Conservation (phyloP, 805 yeast species). For the Yamadazyma philogaea region DNA sequence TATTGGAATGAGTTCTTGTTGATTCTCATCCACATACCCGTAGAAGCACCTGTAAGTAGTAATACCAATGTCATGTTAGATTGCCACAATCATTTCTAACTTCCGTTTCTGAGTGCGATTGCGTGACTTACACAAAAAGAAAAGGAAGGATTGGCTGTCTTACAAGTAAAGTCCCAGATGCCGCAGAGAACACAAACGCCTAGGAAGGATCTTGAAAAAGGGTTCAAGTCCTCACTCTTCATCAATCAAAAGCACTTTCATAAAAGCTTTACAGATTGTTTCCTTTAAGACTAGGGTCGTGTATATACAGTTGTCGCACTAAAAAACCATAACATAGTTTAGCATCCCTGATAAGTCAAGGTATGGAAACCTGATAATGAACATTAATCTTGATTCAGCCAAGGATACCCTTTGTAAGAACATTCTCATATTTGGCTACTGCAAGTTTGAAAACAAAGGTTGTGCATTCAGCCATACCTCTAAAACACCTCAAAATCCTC, state of each 20-base stretch:
- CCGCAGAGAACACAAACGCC: no score
- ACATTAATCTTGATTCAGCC: slow-evolving; percentile 53
- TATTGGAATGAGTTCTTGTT: background rate
- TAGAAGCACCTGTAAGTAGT: slow-evolving; percentile 62
- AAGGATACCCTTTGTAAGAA: slow-evolving; percentile 80
- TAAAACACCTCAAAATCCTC: slow-evolving; percentile 3
- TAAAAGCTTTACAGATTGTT: no score
- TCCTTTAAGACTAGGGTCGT: no score
- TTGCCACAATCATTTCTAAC: no score
- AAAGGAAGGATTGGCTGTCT: background rate
- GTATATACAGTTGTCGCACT: slow-evolving; percentile 4
- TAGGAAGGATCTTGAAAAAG: no score
- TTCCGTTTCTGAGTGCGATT: no score
- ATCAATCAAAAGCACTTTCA: no score
- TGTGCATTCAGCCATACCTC: slow-evolving; percentile 68
- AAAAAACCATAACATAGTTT: slow-evolving; percentile 3
- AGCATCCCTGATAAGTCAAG: slow-evolving; percentile 3
- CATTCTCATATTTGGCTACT: slow-evolving; percentile 79
- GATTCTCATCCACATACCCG: slow-evolving; percentile 36
- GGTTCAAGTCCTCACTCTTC: no score
- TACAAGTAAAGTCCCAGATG: no score
- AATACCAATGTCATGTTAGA: slow-evolving; percentile 25
- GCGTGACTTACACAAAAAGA: no score
- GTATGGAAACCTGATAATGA: slow-evolving; percentile 18
- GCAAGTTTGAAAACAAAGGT: slow-evolving; percentile 84